Percentiles rank a stretch among this genome's conserved stretches.
These are phyloP conservation scores for Tetracladium setigerum DNA, from an alignment of 495 filamentous ascomycete genomes.

Conservation along the genomic window DNA sequence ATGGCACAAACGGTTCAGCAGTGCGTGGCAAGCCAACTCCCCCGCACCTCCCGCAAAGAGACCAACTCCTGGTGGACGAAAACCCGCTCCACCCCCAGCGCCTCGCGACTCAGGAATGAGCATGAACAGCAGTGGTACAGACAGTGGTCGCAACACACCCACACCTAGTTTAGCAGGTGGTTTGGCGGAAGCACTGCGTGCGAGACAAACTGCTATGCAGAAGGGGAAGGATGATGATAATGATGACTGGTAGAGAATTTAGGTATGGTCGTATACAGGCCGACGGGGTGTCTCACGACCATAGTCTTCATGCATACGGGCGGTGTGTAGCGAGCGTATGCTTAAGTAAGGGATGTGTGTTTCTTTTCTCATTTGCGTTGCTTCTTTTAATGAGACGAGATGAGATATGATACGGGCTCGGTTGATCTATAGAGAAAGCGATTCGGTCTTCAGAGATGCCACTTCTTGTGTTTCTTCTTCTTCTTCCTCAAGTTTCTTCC, in stretches of 20 bases:
- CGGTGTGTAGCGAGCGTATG: too few relatives aligned
- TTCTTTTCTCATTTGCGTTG: too few relatives aligned
- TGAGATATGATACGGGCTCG: too few relatives aligned
- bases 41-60: constrained; percentile 79
- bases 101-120: constrained; percentile 65
- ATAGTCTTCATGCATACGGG: too few relatives aligned
- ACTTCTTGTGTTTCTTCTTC: too few relatives aligned
- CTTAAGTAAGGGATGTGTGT: too few relatives aligned
- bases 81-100: constrained; percentile 54
- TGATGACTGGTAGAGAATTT: constrained; percentile 47
- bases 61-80: constrained; percentile 60
- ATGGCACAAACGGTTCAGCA: constrained; percentile 42
- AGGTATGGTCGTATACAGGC: not conserved
- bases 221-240: constrained; percentile 62
- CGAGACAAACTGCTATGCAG: constrained; percentile 50
- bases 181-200: constrained; percentile 73
- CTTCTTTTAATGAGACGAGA: too few relatives aligned
- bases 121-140: constrained; percentile 56
- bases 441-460: too few relatives aligned
- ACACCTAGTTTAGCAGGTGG: constrained; percentile 70
- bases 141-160: constrained; percentile 61
- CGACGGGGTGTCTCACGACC: too few relatives aligned
- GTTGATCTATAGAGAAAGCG: too few relatives aligned
- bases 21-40: constrained; percentile 60
- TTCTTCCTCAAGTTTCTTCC: too few relatives aligned